phyloP scores from a whole-genome alignment of 441 rosid species.

The Rhodomyrtus psidioides region DNA sequence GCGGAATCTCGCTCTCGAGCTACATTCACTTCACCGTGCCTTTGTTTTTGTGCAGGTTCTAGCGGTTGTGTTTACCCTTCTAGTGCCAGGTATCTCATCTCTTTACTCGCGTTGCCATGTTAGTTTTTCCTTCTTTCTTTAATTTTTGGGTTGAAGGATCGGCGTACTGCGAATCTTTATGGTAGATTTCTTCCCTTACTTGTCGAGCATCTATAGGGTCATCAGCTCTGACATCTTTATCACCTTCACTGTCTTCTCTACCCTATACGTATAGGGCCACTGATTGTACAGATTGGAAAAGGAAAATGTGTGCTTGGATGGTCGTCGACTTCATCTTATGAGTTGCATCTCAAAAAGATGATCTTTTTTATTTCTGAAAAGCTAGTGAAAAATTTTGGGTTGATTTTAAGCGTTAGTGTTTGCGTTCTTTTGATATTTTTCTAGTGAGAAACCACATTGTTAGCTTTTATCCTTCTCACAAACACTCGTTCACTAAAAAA shows the following conservation, averaged over 20 bases:
- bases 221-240: not conserved
- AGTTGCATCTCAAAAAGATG: not conserved
- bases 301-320: not conserved
- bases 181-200: not conserved
- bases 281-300: not conserved
- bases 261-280: not conserved
- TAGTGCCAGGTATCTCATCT: conserved; percentile 19
- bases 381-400: too few relatives aligned
- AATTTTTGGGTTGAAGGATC: not conserved
- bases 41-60: conserved; percentile 19
- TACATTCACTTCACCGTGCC: not conserved
- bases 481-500: not conserved
- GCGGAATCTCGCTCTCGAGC: not conserved
- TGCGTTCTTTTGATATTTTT: not conserved
- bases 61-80: conserved; percentile 26
- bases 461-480: not conserved
- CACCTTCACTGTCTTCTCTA: not conserved
- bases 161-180: not conserved
- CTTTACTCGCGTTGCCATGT: not conserved
- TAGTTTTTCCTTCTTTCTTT: not conserved
- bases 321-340: not conserved
- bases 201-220: not conserved
- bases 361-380: not conserved
- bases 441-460: not conserved
- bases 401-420: too few relatives aligned